Evolutionary conservation across 2,329 filamentous ascomycete species (phyloP).

Genomic region (Venturiaceae sp.): DNA sequence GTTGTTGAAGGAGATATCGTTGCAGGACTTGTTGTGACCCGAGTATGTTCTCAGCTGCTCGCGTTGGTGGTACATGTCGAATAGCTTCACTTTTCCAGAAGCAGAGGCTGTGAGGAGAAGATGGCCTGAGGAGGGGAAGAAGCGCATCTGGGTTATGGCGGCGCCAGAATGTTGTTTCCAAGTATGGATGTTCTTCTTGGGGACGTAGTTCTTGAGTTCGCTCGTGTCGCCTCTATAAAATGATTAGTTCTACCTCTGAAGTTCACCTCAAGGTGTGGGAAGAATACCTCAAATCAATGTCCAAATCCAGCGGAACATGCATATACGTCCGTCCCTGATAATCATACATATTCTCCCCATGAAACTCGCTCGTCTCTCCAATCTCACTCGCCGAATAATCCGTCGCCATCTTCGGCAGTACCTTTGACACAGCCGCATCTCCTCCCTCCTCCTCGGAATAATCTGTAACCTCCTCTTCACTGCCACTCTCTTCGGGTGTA

Average conservation of each 20-base stretch:
- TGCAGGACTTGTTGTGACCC: constrained; percentile 82
- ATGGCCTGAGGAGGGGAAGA: constrained; percentile 84
- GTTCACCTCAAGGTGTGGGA: background rate
- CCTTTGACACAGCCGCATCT: constrained; percentile 19
- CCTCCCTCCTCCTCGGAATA: constrained; percentile 58
- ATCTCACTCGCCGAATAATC: constrained; percentile 37
- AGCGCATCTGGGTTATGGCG: constrained; percentile 77
- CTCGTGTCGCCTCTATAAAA: constrained; percentile 55
- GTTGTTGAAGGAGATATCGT: constrained; percentile 79
- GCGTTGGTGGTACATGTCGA: constrained; percentile 84
- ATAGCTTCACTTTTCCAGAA: constrained; percentile 85
- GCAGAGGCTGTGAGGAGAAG: constrained; percentile 82
- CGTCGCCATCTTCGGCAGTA: constrained; percentile 49
- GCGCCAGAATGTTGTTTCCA: constrained; percentile 78
- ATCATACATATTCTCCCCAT: constrained; percentile 74
- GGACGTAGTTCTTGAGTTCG: constrained; percentile 80
- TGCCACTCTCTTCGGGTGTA: constrained; percentile 60
- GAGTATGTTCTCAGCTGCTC: constrained; percentile 86
- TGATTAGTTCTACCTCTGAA: constrained; percentile 5
- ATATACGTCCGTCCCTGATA: constrained; percentile 96
- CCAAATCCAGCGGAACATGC: constrained; percentile 89
- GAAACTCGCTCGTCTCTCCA: constrained; percentile 74
- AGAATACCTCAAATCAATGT: constrained; percentile 49
- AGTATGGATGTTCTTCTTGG: constrained; percentile 85
- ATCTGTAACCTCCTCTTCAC: constrained; percentile 64